Base-by-base conservation (phyloP, 208 protist genomes). In the Leishmania tarentolae region DNA sequence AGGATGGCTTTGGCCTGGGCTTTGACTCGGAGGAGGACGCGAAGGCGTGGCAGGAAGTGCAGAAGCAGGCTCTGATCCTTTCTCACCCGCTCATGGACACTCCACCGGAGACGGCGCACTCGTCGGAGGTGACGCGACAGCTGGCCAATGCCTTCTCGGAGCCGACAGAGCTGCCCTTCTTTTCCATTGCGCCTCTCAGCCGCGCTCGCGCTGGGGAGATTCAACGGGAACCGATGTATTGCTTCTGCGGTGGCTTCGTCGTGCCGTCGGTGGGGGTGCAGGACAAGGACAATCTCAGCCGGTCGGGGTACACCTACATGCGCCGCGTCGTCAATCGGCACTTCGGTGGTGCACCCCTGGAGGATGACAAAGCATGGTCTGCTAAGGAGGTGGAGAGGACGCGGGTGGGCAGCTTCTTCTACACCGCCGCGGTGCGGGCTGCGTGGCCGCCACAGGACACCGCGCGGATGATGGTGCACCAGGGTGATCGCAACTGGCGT, bases 221-320 rank as follows among this genome's bases (percentile, higher is more conserved):
- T 31, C 31, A 68, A 28, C 81, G 79, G 6, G 80, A 66, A 46
- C 86, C 86, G 21, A 88, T 88, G 86, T 88, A 88, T 76, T 88
- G 86, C 79, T 88, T 88, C 77, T 88, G 86, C 68, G 71, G 82
- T 9, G 83, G 76, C 24, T 78, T 88, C 21, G 42, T 83, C 44
- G 57, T 85, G 47, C 81, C 82, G 3, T 68, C 61, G 2, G 68
- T 76, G 13, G 75, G 78, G 50, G 42, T 66, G 8, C 37, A 66
- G 11, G 46, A 74, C 5, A 57, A n/a, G 35, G 52, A 31, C 17
- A 56, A 40, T 2, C 44, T 88, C 44, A 71, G 52, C 28, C 47
- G 40, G 57, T 19, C 72, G 15, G 80, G 75, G 28, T 83, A 83
- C 74, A 17, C 21, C 24, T 46, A 72, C 76, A 46, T 89, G 61